Evolutionary conservation across 2,329 filamentous ascomycete genomes (phyloP).

Genomic region (Helotiales sp.): DNA sequence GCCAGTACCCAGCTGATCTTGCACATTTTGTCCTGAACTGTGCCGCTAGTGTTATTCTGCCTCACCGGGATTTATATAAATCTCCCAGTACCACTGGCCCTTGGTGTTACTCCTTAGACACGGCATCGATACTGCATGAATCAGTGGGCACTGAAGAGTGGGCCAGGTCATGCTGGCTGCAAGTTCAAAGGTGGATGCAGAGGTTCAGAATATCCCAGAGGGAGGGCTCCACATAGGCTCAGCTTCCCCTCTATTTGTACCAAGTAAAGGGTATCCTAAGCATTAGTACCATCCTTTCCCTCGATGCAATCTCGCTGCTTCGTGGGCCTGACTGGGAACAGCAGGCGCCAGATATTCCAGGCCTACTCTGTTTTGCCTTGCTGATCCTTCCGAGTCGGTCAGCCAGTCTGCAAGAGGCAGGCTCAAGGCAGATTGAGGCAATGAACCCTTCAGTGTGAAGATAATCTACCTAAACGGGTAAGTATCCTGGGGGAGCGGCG

Average conservation of each 20-base stretch:
- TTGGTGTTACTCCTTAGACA: slow-evolving; percentile 10
- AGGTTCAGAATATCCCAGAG: slow-evolving; percentile 15
- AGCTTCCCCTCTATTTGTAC: slow-evolving; percentile 12
- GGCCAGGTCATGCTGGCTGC: too few species aligned
- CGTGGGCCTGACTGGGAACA: slow-evolving; percentile 10
- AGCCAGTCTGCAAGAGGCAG: slow-evolving; percentile 12
- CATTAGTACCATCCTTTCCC: slow-evolving; percentile 10
- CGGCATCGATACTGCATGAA: too few species aligned
- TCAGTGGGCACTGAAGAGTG: too few species aligned
- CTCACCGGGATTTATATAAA: slow-evolving; percentile 10
- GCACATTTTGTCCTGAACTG: too few species aligned
- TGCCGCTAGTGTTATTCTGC: slow-evolving; percentile 6
- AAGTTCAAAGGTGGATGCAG: too few species aligned
- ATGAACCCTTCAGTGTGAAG: slow-evolving; percentile 3
- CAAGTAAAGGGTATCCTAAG: slow-evolving; percentile 9
- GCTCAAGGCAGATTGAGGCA: slow-evolving; percentile 16
- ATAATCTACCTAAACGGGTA: too few species aligned
- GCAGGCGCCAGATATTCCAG: slow-evolving; percentile 7
- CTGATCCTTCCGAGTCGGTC: slow-evolving; percentile 7
- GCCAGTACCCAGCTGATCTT: too few species aligned
- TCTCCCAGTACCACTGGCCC: slow-evolving; percentile 6
- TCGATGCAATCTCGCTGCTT: slow-evolving; percentile 9
- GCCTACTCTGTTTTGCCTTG: slow-evolving; percentile 1
- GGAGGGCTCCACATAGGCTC: slow-evolving; percentile 8
- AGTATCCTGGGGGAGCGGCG: too few species aligned